A percentile compares a stretch with the other conserved stretches of the same genome.
phyloP scores from a whole-genome alignment of 441 rosid species.

The Cnidoscolus chayamansa region DNA sequence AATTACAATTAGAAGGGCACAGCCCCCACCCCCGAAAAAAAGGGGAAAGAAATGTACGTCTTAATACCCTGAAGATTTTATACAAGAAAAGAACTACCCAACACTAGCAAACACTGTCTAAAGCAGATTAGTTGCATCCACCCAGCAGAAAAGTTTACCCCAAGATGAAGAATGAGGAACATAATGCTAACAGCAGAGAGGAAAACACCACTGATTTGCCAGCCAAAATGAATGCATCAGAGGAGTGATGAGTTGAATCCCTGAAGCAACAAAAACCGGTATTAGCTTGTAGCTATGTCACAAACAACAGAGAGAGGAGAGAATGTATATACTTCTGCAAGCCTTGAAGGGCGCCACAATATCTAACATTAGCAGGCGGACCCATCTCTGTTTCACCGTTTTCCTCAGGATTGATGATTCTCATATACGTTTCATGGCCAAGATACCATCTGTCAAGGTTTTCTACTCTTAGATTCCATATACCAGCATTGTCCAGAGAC shows the following conservation, averaged over 20 bases:
- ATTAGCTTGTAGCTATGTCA: not conserved
- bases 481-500: conserved; percentile 76
- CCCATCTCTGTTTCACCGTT: conserved; percentile 55
- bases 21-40: not conserved
- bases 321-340: conserved; percentile 52
- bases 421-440: conserved; percentile 77
- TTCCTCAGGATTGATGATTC: conserved; percentile 62
- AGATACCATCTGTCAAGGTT: conserved; percentile 86
- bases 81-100: conserved; percentile 14
- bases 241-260: conserved; percentile 28
- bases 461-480: conserved; percentile 78
- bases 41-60: not conserved
- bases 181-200: conserved; percentile 32
- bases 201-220: conserved; percentile 36
- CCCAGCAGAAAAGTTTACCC: conserved; percentile 19
- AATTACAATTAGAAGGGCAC: conserved; percentile 2
- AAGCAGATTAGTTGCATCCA: not conserved
- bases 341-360: conserved; percentile 63
- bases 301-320: not conserved
- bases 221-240: conserved; percentile 35
- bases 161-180: conserved; percentile 26
- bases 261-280: conserved; percentile 37
- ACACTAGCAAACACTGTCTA: not conserved
- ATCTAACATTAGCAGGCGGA: conserved; percentile 59
- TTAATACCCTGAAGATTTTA: conserved; percentile 5